phyloP scores from a whole-genome alignment of 257 asterid species.

The Fraxinus americana region DNA sequence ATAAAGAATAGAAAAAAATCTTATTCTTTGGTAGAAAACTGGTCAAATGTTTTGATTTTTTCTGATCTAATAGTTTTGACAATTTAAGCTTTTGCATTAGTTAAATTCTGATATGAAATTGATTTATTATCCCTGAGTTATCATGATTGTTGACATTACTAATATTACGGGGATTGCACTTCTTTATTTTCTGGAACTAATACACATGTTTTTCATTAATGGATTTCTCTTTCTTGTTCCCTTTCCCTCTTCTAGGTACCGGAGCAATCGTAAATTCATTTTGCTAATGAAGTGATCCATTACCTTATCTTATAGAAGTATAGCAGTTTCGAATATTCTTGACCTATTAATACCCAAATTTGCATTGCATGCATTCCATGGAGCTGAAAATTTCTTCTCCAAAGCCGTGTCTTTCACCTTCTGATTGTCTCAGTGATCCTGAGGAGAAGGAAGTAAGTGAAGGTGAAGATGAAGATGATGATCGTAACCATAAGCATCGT shows the following conservation, averaged over 20 bases:
- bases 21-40: background rate
- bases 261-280: conserved; percentile 17
- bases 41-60: background rate
- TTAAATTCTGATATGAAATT: background rate
- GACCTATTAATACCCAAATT: conserved; percentile 12
- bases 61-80: conserved; percentile 18
- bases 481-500: conserved; percentile 98
- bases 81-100: background rate
- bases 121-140: conserved; percentile 1
- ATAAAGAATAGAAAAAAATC: background rate
- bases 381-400: conserved; percentile 75
- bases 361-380: conserved; percentile 44
- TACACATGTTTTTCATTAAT: conserved; percentile 13
- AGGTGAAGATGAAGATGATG: conserved; percentile 98
- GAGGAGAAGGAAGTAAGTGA: conserved; percentile 90
- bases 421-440: conserved; percentile 67
- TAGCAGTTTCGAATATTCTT: conserved; percentile 7
- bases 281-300: conserved; percentile 20
- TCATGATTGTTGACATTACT: conserved; percentile 16
- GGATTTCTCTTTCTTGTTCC: conserved; percentile 20
- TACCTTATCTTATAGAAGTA: conserved; percentile 22
- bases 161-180: background rate
- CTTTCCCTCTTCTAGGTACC: conserved; percentile 25
- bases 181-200: background rate
- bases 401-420: conserved; percentile 62